Evolutionary conservation across 78 protist species (phyloP).

Genomic region (Polysphondylium violaceum): DNA sequence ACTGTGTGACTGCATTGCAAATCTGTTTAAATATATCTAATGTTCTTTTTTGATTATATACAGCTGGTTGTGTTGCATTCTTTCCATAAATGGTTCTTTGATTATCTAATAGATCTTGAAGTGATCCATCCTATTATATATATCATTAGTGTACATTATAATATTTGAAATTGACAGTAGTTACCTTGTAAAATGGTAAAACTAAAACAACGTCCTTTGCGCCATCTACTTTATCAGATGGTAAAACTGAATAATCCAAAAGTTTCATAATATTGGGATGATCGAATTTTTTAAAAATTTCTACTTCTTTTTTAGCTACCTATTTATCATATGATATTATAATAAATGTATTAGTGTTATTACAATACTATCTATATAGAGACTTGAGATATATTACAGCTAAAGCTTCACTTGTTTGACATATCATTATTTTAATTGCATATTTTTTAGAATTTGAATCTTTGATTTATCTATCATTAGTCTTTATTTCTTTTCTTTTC

Average conservation of each 20-base stretch:
- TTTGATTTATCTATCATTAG: background rate
- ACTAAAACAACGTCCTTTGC: constrained; percentile 33
- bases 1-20: constrained; percentile 30
- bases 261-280: constrained; percentile 64
- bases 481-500: background rate
- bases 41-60: background rate
- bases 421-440: constrained; percentile 74
- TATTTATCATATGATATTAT: background rate
- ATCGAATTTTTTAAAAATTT: constrained; percentile 24
- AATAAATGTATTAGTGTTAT: constrained; percentile 5
- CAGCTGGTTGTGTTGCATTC: background rate
- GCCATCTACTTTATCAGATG: constrained; percentile 19
- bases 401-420: constrained; percentile 75
- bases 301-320: constrained; percentile 47
- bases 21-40: constrained; percentile 38
- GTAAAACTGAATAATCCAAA: constrained; percentile 18
- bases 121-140: constrained; percentile 28
- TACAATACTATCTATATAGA: background rate
- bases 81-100: constrained; percentile 44
- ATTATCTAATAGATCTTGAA: constrained; percentile 70
- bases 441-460: constrained; percentile 30
- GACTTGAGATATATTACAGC: background rate
- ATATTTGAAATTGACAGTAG: background rate
- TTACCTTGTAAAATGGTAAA: constrained; percentile 53
- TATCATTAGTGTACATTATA: background rate